A percentile compares a stretch with the other conserved stretches of the same genome.
Conservation (phyloP, 1,284 basidiomycete genomes). For the Cryptococcus sp. region DNA sequence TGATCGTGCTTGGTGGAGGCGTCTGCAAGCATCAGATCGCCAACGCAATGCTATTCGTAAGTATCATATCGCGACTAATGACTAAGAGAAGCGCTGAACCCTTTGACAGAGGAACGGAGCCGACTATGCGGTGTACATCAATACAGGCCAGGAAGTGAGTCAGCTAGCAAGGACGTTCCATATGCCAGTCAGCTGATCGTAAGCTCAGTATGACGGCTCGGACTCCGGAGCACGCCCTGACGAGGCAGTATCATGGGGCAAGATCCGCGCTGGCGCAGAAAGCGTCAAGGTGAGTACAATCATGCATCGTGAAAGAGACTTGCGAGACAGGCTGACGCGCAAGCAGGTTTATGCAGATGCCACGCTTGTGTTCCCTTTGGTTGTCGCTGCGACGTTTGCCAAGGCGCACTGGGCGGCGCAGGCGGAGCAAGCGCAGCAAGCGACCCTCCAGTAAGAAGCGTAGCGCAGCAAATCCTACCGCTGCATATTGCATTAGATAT, state of each 20-base stretch:
- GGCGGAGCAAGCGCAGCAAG: slow-evolving; percentile 6
- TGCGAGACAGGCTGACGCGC: slow-evolving; percentile 4
- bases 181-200: slow-evolving; percentile 2
- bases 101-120: slow-evolving; percentile 84
- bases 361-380: slow-evolving; percentile 83
- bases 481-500: not conserved
- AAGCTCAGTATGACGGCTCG: slow-evolving; percentile 79
- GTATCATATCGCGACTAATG: slow-evolving; percentile 26
- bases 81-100: not conserved
- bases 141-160: slow-evolving; percentile 85
- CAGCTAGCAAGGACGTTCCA: not conserved
- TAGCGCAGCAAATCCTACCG: too few species aligned
- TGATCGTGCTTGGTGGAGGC: slow-evolving; percentile 97
- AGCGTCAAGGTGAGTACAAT: slow-evolving; percentile 73
- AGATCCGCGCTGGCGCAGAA: slow-evolving; percentile 88
- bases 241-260: slow-evolving; percentile 99
- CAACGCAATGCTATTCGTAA: slow-evolving; percentile 97
- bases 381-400: slow-evolving; percentile 85
- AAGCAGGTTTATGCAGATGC: slow-evolving; percentile 63
- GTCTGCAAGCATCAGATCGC: slow-evolving; percentile 99
- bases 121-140: slow-evolving; percentile 97
- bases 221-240: slow-evolving; percentile 97
- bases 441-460: too few species aligned
- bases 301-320: not conserved
- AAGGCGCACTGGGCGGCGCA: slow-evolving; percentile 57